phyloP scores from a whole-genome alignment of 768 basidiomycete species.

The Guyanaporus albipodus region DNA sequence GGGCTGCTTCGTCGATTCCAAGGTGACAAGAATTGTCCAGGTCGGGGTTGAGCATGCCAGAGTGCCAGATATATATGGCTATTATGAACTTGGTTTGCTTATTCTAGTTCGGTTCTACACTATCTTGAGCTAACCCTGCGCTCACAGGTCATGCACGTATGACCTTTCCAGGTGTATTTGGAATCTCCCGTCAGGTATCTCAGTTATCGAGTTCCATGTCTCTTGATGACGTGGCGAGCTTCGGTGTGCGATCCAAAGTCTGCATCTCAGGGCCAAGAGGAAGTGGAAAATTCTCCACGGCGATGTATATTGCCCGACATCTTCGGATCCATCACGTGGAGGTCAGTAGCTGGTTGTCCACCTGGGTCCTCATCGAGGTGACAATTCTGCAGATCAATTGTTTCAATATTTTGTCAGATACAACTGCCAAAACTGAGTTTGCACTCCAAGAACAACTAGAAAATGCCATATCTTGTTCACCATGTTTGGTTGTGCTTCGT shows the following conservation, averaged over 20 bases:
- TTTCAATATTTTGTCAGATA: constrained; percentile 78
- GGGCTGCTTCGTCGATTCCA: constrained; percentile 81
- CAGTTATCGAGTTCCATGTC: constrained; percentile 60
- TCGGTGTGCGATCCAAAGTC: constrained; percentile 63
- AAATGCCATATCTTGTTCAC: constrained; percentile 71
- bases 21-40: constrained; percentile 72
- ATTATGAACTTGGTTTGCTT: constrained; percentile 48
- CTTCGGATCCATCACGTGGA: constrained; percentile 79
- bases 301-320: constrained; percentile 49
- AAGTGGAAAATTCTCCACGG: constrained; percentile 72
- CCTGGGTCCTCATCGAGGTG: not conserved
- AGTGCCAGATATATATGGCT: constrained; percentile 50
- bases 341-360: constrained; percentile 35
- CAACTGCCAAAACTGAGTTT: constrained; percentile 68
- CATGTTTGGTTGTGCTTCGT: constrained; percentile 78
- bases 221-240: constrained; percentile 51
- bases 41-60: constrained; percentile 69
- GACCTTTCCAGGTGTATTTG: constrained; percentile 10
- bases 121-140: constrained; percentile 1
- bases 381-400: constrained; percentile 67
- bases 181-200: constrained; percentile 45
- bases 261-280: constrained; percentile 79
- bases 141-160: constrained; percentile 20
- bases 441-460: constrained; percentile 70
- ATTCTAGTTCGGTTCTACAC: not conserved